Evolutionary conservation across 1,284 basidiomycete species (phyloP).

Genomic region (Microstroma glucosiphilum): DNA sequence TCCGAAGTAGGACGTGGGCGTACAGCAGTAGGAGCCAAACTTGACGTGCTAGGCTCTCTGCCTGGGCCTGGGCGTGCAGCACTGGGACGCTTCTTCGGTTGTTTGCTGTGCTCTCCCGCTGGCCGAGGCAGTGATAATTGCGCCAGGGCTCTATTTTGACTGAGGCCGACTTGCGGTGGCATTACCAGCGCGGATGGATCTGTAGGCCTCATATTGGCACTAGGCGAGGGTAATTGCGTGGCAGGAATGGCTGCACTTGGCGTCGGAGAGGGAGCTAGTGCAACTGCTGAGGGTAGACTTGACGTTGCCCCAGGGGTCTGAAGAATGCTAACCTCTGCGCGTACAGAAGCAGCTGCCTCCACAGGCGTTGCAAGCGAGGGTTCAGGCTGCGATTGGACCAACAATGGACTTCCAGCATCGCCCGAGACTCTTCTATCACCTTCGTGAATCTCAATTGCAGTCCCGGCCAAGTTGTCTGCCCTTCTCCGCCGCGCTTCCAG

Average conservation of each 20-base stretch:
- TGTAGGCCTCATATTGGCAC: neutral
- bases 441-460: neutral
- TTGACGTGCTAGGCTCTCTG: neutral
- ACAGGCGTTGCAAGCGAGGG: neutral
- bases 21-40: neutral
- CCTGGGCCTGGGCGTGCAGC: neutral
- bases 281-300: neutral
- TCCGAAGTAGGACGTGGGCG: neutral
- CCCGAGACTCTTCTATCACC: neutral
- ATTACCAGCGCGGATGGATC: neutral
- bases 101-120: neutral
- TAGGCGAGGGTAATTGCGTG: neutral
- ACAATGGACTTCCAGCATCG: neutral
- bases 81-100: neutral
- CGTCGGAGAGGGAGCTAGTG: neutral
- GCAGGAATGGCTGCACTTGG: neutral
- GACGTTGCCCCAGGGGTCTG: neutral
- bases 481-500: constrained; percentile 1
- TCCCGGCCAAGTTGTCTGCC: neutral
- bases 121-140: neutral
- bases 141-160: neutral
- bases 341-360: neutral
- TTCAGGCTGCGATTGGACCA: no score
- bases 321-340: neutral
- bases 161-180: neutral